A percentile compares a stretch with the other conserved stretches of the same genome.
Evolutionary conservation across 2,329 filamentous ascomycete species (phyloP).

Genomic region (Aspergillus tamarii): DNA sequence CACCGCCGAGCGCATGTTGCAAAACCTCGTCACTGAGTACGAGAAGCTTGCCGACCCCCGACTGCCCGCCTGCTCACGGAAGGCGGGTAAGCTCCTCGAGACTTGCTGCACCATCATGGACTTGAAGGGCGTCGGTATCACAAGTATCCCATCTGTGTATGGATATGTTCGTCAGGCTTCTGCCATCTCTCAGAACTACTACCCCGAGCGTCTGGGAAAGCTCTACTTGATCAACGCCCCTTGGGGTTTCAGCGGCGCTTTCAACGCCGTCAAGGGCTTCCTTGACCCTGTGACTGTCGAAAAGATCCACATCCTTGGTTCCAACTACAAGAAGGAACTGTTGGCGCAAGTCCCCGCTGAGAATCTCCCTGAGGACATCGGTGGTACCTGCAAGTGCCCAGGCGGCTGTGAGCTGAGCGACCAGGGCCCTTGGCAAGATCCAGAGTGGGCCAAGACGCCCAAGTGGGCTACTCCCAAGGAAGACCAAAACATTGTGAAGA

Average conservation of each 20-base stretch:
- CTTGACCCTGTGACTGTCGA: constrained; percentile 93
- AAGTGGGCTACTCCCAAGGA: constrained; percentile 46
- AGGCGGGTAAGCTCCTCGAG: constrained; percentile 85
- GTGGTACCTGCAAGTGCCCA: constrained; percentile 78
- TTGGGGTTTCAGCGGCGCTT: constrained; percentile 90
- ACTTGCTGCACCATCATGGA: constrained; percentile 99
- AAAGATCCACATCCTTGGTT: constrained; percentile 91
- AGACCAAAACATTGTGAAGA: constrained; percentile 27
- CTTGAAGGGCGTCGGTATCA: constrained; percentile 87
- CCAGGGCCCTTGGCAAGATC: constrained; percentile 77
- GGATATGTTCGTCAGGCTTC: constrained; percentile 84
- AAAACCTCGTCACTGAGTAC: constrained; percentile 96
- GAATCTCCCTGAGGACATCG: constrained; percentile 86
- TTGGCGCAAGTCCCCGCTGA: constrained; percentile 82
- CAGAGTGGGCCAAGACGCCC: constrained; percentile 47
- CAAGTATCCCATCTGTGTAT: constrained; percentile 81
- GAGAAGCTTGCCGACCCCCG: constrained; percentile 93
- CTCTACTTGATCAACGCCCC: constrained; percentile 98
- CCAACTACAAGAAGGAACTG: constrained; percentile 80
- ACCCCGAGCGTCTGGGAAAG: constrained; percentile 93
- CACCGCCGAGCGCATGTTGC: constrained; percentile 87
- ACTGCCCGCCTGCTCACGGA: constrained; percentile 92
- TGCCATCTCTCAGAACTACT: constrained; percentile 96
- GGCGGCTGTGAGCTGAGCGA: constrained; percentile 88
- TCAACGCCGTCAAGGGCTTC: constrained; percentile 86